A percentile compares a stretch with the other conserved stretches of the same genome.
Evolutionary conservation across 2,329 filamentous ascomycete species (phyloP).

Genomic region (Monosporascus ibericus): DNA sequence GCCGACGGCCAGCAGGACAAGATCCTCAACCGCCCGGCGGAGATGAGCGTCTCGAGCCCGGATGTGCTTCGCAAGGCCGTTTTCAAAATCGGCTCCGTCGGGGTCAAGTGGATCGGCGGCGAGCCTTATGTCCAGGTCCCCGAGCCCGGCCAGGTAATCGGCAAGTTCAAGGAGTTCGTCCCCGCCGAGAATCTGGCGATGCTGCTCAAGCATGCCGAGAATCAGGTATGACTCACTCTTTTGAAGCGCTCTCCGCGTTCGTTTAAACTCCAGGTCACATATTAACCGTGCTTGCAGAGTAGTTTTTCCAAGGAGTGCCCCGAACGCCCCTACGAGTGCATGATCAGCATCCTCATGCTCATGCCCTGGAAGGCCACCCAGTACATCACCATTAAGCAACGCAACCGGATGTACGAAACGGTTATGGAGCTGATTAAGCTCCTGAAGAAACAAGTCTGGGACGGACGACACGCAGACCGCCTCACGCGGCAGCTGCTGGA

Average conservation of each 20-base stretch:
- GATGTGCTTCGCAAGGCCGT: conserved; percentile 53
- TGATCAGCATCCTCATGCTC: conserved; percentile 58
- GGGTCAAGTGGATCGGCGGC: conserved; percentile 48
- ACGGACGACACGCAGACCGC: conserved; percentile 33
- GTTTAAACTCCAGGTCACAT: conserved; percentile 5
- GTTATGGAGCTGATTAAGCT: conserved; percentile 42
- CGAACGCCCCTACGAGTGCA: conserved; percentile 58
- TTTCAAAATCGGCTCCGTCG: conserved; percentile 48
- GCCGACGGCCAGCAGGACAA: conserved; percentile 33
- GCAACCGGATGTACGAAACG: conserved; percentile 45
- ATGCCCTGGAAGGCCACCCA: conserved; percentile 56
- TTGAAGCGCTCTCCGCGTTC: not conserved
- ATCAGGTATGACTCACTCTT: conserved; percentile 32
- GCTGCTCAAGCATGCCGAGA: conserved; percentile 58
- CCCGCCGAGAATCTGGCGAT: conserved; percentile 57
- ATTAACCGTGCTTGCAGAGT: conserved; percentile 34
- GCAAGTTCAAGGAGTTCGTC: conserved; percentile 55
- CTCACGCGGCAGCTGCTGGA: conserved; percentile 48
- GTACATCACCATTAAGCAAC: conserved; percentile 52
- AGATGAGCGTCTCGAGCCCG: conserved; percentile 51
- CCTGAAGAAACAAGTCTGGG: conserved; percentile 36
- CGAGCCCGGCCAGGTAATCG: conserved; percentile 30
- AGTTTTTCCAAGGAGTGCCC: conserved; percentile 55
- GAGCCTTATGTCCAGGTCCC: conserved; percentile 31
- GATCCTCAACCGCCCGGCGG: conserved; percentile 52